A percentile compares a stretch with the other conserved stretches of the same genome.
These are phyloP conservation scores for Fusarium mangiferae DNA, from an alignment of 2,329 filamentous ascomycete genomes.

Conservation along the genomic window DNA sequence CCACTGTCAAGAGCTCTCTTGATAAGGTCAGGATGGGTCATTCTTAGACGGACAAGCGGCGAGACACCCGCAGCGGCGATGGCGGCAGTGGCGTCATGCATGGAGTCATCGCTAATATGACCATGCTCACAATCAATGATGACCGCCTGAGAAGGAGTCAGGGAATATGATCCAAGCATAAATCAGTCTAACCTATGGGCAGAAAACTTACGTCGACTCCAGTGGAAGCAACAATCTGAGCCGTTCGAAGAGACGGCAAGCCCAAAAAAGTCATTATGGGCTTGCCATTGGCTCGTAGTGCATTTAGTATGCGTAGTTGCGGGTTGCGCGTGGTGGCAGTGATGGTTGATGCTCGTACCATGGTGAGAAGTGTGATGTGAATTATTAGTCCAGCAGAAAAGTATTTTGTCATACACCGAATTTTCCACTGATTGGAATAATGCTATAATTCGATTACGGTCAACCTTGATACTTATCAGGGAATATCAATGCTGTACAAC, in stretches of 20 bases:
- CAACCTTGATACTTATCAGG: no score
- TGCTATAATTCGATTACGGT: no score
- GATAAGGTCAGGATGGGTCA: not conserved
- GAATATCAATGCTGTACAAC: no score
- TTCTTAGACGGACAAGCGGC: not conserved
- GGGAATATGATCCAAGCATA: not conserved
- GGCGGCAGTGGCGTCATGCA: slow-evolving; percentile 12
- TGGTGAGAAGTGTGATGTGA: not conserved
- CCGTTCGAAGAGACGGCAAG: not conserved
- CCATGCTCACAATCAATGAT: slow-evolving; percentile 37
- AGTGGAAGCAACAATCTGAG: not conserved
- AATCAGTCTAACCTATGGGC: not conserved
- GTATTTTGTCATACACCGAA: no score
- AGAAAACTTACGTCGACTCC: not conserved
- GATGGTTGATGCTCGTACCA: not conserved
- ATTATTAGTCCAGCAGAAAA: no score
- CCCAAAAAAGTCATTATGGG: not conserved
- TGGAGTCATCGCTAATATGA: slow-evolving; percentile 11
- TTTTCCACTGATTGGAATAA: no score
- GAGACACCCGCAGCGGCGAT: slow-evolving; percentile 6
- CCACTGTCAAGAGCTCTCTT: not conserved
- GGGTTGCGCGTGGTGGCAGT: not conserved
- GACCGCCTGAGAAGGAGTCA: not conserved
- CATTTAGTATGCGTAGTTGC: not conserved
- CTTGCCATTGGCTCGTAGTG: not conserved